Evolutionary conservation across 1,139 yeast species (phyloP).

Genomic region (Candida smagusa): DNA sequence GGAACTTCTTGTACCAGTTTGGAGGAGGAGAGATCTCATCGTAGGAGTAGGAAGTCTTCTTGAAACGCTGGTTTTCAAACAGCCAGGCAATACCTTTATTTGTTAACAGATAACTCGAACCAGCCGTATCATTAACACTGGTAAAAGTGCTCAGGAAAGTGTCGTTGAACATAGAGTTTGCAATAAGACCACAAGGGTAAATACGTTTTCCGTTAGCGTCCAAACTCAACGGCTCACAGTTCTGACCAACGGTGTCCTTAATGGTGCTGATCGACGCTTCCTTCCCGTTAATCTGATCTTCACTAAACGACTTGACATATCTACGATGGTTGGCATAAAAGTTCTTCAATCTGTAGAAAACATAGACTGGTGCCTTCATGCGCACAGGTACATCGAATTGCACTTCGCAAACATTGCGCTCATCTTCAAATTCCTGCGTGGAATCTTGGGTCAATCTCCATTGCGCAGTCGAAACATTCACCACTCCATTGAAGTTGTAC

Average conservation of each 20-base stretch:
- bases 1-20: constrained; percentile 80
- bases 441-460: constrained; percentile 64
- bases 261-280: constrained; percentile 54
- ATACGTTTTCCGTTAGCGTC: constrained; percentile 54
- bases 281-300: constrained; percentile 82
- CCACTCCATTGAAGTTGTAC: constrained; percentile 39
- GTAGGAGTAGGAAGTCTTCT: constrained; percentile 70
- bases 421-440: constrained; percentile 51
- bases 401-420: constrained; percentile 64
- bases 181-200: constrained; percentile 95
- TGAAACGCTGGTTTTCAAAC: constrained; percentile 72
- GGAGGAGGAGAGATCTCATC: constrained; percentile 91
- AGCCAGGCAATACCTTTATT: constrained; percentile 83
- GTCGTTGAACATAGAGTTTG: constrained; percentile 90
- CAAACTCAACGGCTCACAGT: constrained; percentile 78
- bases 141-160: constrained; percentile 56
- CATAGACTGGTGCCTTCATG: constrained; percentile 71
- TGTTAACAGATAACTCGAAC: constrained; percentile 57
- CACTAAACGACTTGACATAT: constrained; percentile 85
- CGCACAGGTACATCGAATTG: constrained; percentile 77
- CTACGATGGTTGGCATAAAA: constrained; percentile 94
- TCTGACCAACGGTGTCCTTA: constrained; percentile 71
- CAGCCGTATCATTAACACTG: constrained; percentile 42
- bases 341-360: constrained; percentile 77
- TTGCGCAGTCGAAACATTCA: constrained; percentile 36